Evolutionary conservation across 805 yeast genomes (phyloP).

Genomic region (Kuraishia floccosa): DNA sequence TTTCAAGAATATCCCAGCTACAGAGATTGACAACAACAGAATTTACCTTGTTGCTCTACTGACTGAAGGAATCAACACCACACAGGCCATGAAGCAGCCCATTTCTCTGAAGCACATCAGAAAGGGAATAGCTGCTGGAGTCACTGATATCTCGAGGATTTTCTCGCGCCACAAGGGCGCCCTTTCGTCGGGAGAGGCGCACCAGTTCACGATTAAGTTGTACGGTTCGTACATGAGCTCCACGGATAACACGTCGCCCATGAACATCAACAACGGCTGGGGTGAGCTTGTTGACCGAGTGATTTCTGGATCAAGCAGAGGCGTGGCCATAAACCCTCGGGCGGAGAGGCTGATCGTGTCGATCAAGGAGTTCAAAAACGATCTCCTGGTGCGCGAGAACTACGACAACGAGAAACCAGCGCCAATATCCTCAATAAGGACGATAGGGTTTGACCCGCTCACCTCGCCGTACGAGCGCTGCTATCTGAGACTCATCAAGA

Average conservation of each 20-base stretch:
- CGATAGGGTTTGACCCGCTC: conserved; percentile 53
- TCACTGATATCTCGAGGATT: conserved; percentile 70
- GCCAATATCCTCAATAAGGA: conserved; percentile 55
- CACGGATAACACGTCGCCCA: conserved; percentile 14
- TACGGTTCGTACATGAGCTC: conserved; percentile 55
- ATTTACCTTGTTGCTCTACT: conserved; percentile 68
- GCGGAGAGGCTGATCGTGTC: conserved; percentile 62
- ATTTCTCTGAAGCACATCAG: conserved; percentile 26
- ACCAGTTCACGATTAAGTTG: conserved; percentile 59
- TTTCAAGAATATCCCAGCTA: conserved; percentile 64
- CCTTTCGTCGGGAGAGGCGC: conserved; percentile 49
- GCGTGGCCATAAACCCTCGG: conserved; percentile 73
- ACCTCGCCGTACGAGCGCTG: conserved; percentile 49
- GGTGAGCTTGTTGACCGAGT: conserved; percentile 77
- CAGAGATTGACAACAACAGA: conserved; percentile 46
- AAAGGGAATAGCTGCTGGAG: conserved; percentile 84
- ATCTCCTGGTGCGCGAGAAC: conserved; percentile 7
- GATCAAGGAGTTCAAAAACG: conserved; percentile 60
- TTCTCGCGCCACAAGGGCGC: conserved; percentile 57
- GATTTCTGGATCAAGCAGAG: conserved; percentile 60
- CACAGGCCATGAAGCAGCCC: conserved; percentile 10
- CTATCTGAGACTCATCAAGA: conserved; percentile 46
- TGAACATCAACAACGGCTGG: conserved; percentile 58
- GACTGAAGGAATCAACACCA: conserved; percentile 53
- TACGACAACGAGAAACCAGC: conserved; percentile 15